Base-by-base conservation (phyloP, 2,329 filamentous ascomycete genomes). In the Colletotrichum costaricense region DNA sequence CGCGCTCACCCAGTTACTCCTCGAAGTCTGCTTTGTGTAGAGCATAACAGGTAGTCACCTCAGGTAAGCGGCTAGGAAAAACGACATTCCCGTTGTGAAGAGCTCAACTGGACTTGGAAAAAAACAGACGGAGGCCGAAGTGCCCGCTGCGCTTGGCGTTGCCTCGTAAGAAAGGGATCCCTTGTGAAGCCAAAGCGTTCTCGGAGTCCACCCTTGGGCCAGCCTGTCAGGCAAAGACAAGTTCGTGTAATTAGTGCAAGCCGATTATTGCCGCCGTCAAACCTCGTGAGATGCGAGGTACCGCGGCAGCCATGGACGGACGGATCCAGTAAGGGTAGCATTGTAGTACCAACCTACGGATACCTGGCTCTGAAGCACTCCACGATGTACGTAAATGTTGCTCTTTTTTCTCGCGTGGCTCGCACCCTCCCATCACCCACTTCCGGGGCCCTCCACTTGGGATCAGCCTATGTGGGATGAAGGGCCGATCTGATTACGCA, bases 401-500 rank as follows among this genome's bases (percentile, higher is more conserved):
- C 28, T 46, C 38, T 42, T 6, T 57, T 56, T 60, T 33, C 42
- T 24, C 60, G 56, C 46, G 46, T 54, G 7, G 12, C 60, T 54
- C 46, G 28, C 59, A 42, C 49, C 24, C 67, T 69, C 54, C 46
- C 67, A 65, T 35, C 33, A 35, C 11, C 33, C 56, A 16, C 54
- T 35, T 35, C 24, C 38, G 55, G 55, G 24, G 55, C 35, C 60
- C 71, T 66, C 71, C 67, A 73, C 71, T 63, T 62, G 46, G 19
- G 35, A 62, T 58, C 55, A 52, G 42, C 46, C 28, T 12, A 19
- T 42, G 28, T 66, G 60, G 71, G n/a, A 62, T 73, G 56, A 73
- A 73, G 67, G 71, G 56, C 67, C 60, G 46, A 73, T 71, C 67
- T 66, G 59, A 52, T 52, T 65, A 24, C 49, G 56, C 67, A 65